Conservation (phyloP, 1,139 yeast species). For the Pichia sp. region DNA sequence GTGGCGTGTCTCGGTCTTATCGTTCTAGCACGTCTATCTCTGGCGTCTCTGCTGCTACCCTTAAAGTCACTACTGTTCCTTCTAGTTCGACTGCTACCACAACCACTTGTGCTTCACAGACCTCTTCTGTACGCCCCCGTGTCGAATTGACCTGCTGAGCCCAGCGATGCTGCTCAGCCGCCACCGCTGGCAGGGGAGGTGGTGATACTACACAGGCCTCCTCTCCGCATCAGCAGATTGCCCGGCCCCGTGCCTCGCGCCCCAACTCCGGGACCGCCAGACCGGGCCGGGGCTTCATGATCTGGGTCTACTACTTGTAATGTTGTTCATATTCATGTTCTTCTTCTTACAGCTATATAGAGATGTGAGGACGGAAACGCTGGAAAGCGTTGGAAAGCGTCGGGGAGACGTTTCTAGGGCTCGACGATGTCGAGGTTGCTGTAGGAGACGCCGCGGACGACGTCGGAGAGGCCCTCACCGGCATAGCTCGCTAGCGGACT, state of each 20-base stretch:
- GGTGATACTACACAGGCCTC: not conserved
- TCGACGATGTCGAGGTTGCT: slow-evolving; percentile 26
- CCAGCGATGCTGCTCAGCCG: no score
- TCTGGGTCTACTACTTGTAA: no score
- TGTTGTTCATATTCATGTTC: no score
- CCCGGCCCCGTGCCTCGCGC: not conserved
- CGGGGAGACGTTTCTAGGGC: not conserved
- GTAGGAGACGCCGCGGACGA: slow-evolving; percentile 50
- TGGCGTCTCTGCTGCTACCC: no score
- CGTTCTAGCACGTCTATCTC: not conserved
- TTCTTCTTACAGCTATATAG: no score
- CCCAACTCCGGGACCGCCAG: not conserved
- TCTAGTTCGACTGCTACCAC: no score
- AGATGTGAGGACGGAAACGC: no score
- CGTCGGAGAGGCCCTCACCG: slow-evolving; percentile 72
- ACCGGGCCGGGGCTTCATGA: not conserved
- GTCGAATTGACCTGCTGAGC: no score
- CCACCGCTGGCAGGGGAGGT: not conserved
- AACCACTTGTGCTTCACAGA: no score
- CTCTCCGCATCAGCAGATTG: not conserved
- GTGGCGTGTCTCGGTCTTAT: not conserved
- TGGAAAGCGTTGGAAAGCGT: no score
- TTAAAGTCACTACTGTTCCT: no score
- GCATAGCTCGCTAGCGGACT: slow-evolving; percentile 68
- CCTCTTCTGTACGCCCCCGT: no score